A percentile compares a stretch with the other conserved stretches of the same genome.
These are phyloP conservation scores for Gregarina niphandrodes DNA, from an alignment of 169 alveolate species.

Conservation along the genomic window DNA sequence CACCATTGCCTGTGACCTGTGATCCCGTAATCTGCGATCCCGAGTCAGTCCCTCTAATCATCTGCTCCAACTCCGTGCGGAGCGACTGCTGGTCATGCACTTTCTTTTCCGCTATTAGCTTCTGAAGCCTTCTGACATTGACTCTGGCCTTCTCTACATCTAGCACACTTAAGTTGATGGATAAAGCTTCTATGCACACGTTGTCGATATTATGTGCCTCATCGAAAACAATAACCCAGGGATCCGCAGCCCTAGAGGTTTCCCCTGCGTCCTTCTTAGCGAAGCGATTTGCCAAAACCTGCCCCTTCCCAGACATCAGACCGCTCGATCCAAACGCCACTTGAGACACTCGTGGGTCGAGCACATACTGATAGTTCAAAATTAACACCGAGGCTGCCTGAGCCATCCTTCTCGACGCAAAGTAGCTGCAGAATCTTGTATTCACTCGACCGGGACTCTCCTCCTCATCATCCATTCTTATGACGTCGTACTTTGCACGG, in stretches of 20 bases:
- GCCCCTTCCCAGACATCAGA: too few species aligned
- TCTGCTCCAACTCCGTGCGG: too few species aligned
- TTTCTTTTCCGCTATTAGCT: too few species aligned
- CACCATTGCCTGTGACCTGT: too few species aligned
- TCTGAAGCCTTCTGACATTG: constrained; percentile 37
- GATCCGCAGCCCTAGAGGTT: too few species aligned
- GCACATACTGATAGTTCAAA: constrained; percentile 70
- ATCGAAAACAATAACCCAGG: constrained; percentile 70
- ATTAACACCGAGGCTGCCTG: constrained; percentile 75
- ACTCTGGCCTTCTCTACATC: constrained; percentile 49
- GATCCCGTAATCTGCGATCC: too few species aligned
- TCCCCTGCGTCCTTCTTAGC: too few species aligned
- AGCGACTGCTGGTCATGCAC: too few species aligned
- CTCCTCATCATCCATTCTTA: not conserved
- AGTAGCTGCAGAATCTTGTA: constrained; percentile 70
- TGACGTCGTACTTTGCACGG: constrained; percentile 2
- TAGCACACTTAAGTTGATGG: constrained; percentile 58
- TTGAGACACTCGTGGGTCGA: constrained; percentile 80
- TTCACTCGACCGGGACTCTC: constrained; percentile 1
- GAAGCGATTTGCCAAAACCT: too few species aligned
- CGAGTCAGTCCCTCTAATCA: too few species aligned
- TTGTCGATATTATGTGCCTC: constrained; percentile 96
- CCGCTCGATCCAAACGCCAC: too few species aligned
- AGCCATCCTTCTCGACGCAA: constrained; percentile 64
- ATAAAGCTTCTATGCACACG: constrained; percentile 83